Base-by-base conservation (phyloP, 495 filamentous ascomycete species). In the Hypoxylon trugodes region DNA sequence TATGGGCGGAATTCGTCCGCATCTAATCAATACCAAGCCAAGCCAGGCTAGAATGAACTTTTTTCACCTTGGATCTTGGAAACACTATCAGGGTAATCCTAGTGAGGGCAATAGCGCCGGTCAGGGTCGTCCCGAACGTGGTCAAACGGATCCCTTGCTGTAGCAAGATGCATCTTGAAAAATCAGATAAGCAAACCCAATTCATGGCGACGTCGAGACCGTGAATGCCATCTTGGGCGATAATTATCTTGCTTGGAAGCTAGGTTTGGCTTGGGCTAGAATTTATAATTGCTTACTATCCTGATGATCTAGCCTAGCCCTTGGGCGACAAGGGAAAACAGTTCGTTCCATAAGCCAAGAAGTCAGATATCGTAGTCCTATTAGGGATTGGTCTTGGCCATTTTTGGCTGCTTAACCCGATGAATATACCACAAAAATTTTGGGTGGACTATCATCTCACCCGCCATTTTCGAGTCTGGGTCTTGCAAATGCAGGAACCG, bases 401-500 rank as follows among this genome's bases (percentile, higher is more conserved):
- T n/a, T 46, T 40, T 30, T 26, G 10, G 28, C 21, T 45, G 46
- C 21, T 19, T 28, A 26, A 30, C 19, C 26, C 19, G 41, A 57
- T 21, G 19, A 28, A 30, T 15, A 47, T 33, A 35, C 10, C 21
- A 35, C 37, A 8, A 13, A 16, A 22, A 47, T 37, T 7, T 4
- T 41, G 18, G 22, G 15, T 24, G 16, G 3, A 22, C 30, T 9
- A 18, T 55, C 28, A 19, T n/a, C 13, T 26, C n/a, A 26, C 37
- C 43, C 21, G 21, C 47, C 38, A 41, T 10, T 16, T 12, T 22
- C 16, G 35, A 26, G 35, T 36, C 21, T 38, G n/a, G 54, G 41
- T 52, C 40, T 49, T 46, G 10, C 42, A 35, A 22, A 67, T 67
- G 64, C 58, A 62, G 58, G 58, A 67, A 67, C 64, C 22, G 24